These are phyloP conservation scores for Hirschfeldia incana DNA, from an alignment of 345 rosid species.

Conservation along the genomic window DNA sequence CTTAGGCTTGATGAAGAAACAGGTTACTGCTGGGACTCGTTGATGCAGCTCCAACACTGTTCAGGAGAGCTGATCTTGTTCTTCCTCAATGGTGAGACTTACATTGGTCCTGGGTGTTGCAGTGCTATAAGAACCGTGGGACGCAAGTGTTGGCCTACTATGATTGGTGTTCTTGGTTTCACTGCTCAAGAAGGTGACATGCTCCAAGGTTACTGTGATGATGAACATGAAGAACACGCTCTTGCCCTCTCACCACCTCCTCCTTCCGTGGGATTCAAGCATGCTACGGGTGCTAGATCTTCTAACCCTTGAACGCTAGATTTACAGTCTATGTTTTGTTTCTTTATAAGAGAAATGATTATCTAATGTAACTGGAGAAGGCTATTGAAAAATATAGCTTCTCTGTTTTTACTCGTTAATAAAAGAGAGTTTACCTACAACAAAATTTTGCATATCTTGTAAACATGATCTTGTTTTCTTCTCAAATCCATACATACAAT, in stretches of 20 bases:
- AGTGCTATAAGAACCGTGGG: slow-evolving; percentile 55
- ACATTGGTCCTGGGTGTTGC: slow-evolving; percentile 64
- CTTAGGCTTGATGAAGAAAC: slow-evolving; percentile 52
- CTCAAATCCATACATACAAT: not conserved
- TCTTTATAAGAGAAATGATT: not conserved
- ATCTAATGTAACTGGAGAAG: slow-evolving; percentile 13
- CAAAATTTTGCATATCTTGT: not conserved
- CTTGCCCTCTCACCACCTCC: slow-evolving; percentile 33
- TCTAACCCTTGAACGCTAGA: slow-evolving; percentile 1
- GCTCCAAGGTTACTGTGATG: slow-evolving; percentile 72
- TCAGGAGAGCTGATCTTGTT: slow-evolving; percentile 67
- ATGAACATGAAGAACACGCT: slow-evolving; percentile 19
- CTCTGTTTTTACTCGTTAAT: slow-evolving; percentile 26
- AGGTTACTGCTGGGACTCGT: slow-evolving; percentile 67
- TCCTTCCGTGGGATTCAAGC: slow-evolving; percentile 15
- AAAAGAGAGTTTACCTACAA: not conserved
- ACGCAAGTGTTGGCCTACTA: slow-evolving; percentile 62
- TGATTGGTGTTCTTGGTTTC: slow-evolving; percentile 62
- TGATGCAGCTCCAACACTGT: slow-evolving; percentile 72
- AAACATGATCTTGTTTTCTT: not conserved
- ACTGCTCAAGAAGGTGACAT: slow-evolving; percentile 64
- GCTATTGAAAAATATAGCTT: not conserved
- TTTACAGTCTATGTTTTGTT: not conserved
- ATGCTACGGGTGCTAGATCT: slow-evolving; percentile 15
- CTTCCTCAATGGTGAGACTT: slow-evolving; percentile 73